phyloP scores from a whole-genome alignment of 2,329 filamentous ascomycete species.

The Bipolaris victoriae region DNA sequence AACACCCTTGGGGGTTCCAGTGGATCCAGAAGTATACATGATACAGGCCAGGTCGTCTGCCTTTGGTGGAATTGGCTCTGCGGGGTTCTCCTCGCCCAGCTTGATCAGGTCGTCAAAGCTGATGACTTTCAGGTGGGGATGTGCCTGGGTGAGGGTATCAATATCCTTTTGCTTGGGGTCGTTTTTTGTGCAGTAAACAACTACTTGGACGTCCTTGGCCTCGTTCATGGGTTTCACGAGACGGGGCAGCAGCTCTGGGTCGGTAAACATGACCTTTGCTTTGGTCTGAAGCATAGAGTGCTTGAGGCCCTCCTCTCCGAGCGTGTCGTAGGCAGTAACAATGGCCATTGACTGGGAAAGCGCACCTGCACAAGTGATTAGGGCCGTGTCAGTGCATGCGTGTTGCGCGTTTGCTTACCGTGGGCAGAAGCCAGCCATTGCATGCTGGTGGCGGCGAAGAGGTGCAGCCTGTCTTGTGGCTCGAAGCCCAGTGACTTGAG shows the following conservation, averaged over 20 bases:
- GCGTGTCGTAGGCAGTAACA: constrained; percentile 93
- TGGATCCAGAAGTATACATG: constrained; percentile 86
- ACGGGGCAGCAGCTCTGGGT: constrained; percentile 72
- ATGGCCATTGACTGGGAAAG: constrained; percentile 87
- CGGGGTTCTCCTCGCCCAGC: constrained; percentile 68
- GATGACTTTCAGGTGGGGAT: constrained; percentile 59
- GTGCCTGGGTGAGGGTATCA: constrained; percentile 60
- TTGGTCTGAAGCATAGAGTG: constrained; percentile 85
- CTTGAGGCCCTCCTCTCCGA: constrained; percentile 81
- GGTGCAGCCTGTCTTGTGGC: constrained; percentile 72
- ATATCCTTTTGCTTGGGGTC: constrained; percentile 60
- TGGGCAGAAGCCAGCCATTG: constrained; percentile 87
- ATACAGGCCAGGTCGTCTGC: constrained; percentile 81
- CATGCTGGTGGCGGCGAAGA: constrained; percentile 80
- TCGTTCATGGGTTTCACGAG: constrained; percentile 62
- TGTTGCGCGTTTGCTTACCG: constrained; percentile 50
- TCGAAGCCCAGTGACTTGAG: constrained; percentile 75
- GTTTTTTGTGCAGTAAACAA: constrained; percentile 64
- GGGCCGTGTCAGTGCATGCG: background rate
- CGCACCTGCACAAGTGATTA: constrained; percentile 55
- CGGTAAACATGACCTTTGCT: constrained; percentile 83
- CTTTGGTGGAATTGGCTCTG: constrained; percentile 72
- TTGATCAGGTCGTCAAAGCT: constrained; percentile 63
- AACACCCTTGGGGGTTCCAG: constrained; percentile 87
- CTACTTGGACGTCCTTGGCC: constrained; percentile 61